Evolutionary conservation across 2,329 filamentous ascomycete genomes (phyloP).

Genomic region (Microdochium paspali): DNA sequence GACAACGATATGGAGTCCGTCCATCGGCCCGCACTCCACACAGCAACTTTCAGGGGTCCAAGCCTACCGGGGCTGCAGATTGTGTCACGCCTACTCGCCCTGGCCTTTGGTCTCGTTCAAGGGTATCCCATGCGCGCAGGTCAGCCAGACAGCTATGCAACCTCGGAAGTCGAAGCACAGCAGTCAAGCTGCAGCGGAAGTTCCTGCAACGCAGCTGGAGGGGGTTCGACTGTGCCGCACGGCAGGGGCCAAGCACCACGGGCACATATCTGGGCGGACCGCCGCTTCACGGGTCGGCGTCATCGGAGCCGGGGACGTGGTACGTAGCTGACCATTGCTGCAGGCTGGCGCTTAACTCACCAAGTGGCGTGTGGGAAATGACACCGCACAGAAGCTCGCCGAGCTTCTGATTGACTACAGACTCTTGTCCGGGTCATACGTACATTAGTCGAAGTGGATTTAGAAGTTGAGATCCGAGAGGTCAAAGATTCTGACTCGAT

Average conservation of each 20-base stretch:
- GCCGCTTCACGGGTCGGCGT: background rate
- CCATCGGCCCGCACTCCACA: background rate
- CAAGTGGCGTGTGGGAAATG: too few relatives aligned
- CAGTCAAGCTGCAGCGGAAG: background rate
- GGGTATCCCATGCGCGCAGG: background rate
- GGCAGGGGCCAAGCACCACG: background rate
- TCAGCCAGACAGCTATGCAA: background rate
- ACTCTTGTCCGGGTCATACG: too few relatives aligned
- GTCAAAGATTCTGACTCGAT: too few relatives aligned
- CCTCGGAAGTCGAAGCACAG: background rate
- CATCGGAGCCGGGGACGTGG: background rate
- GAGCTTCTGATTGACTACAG: too few relatives aligned
- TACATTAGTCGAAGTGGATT: too few relatives aligned
- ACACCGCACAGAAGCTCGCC: too few relatives aligned
- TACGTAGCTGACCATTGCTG: background rate
- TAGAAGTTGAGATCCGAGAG: background rate
- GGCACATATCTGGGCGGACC: background rate
- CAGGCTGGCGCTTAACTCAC: too few relatives aligned
- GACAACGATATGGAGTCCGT: background rate
- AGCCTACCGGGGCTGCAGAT: background rate
- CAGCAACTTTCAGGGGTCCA: background rate
- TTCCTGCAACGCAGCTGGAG: background rate
- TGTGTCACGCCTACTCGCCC: background rate
- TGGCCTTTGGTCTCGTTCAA: background rate
- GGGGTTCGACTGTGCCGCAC: background rate